phyloP scores from a whole-genome alignment of 208 protist species.

The Leishmania braziliensis region DNA sequence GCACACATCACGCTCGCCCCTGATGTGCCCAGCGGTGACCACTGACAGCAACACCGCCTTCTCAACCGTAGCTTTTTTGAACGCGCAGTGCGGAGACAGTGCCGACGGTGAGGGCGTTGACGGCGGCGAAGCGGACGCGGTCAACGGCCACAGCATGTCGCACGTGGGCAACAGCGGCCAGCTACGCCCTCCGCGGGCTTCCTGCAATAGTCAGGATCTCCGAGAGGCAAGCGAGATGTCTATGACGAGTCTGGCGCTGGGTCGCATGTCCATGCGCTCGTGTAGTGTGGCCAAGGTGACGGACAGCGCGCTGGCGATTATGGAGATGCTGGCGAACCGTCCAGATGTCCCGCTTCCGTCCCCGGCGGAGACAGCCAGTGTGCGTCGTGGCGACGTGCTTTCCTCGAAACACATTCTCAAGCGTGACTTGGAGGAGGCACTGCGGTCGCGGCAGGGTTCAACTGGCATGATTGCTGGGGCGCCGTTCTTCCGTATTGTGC shows the following conservation, averaged over 20 bases:
- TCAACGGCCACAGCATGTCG: background rate
- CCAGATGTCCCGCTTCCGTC: conserved; percentile 71
- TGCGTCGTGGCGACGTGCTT: conserved; percentile 78
- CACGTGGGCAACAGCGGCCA: background rate
- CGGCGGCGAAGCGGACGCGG: background rate
- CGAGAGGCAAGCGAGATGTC: conserved; percentile 31
- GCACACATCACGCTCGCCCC: background rate
- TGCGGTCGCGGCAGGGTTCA: conserved; percentile 54
- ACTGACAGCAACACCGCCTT: background rate
- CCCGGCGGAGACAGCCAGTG: conserved; percentile 59
- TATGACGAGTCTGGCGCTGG: conserved; percentile 40
- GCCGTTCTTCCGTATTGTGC: conserved; percentile 87
- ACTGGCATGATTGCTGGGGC: conserved; percentile 84
- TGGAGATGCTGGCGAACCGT: conserved; percentile 70
- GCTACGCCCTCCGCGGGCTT: background rate
- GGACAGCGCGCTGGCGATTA: conserved; percentile 65
- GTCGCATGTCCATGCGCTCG: conserved; percentile 59
- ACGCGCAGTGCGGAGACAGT: background rate
- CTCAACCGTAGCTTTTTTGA: background rate
- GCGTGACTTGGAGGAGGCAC: conserved; percentile 75
- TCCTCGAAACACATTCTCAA: conserved; percentile 79
- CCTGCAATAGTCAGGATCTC: background rate
- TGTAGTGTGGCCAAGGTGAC: conserved; percentile 61
- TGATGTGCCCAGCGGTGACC: background rate
- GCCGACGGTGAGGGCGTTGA: background rate